Evolutionary conservation across 2,329 filamentous ascomycete species (phyloP).

Genomic region (Exophiala sideris): DNA sequence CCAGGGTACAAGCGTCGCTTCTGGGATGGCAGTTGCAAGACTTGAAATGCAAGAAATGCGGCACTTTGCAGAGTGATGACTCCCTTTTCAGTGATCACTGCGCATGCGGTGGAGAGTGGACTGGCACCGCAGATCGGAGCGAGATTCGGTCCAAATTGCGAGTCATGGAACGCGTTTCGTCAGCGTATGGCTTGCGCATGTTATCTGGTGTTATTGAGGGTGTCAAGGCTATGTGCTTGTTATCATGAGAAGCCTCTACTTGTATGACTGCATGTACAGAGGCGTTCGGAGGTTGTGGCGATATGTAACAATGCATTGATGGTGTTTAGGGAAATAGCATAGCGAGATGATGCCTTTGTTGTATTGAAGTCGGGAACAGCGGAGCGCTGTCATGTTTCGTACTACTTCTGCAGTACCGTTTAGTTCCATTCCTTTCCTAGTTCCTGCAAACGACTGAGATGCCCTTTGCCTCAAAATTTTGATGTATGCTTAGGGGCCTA

Average conservation of each 20-base stretch:
- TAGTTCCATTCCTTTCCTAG: no score
- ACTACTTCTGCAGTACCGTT: no score
- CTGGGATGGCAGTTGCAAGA: constrained; percentile 87
- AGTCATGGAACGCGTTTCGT: constrained; percentile 71
- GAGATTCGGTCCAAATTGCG: constrained; percentile 63
- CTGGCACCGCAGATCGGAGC: constrained; percentile 63
- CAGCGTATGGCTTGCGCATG: constrained; percentile 78
- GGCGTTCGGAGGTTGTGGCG: no score
- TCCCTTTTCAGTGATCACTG: constrained; percentile 83
- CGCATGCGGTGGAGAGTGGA: constrained; percentile 85
- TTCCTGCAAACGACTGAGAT: no score
- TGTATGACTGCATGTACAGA: not conserved
- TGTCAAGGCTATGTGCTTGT: constrained; percentile 48
- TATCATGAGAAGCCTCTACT: constrained; percentile 9
- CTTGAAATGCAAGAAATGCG: constrained; percentile 71
- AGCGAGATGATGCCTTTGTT: no score
- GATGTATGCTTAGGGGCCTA: no score
- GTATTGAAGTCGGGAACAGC: no score
- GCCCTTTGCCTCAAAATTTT: no score
- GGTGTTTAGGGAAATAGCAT: no score
- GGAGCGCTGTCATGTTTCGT: no score
- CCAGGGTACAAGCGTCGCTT: constrained; percentile 68
- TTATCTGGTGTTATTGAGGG: constrained; percentile 69
- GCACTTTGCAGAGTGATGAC: constrained; percentile 70
- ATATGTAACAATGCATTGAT: not conserved